These are phyloP conservation scores for Leishmania tarentolae DNA, from an alignment of 208 protist species.

Conservation along the genomic window DNA sequence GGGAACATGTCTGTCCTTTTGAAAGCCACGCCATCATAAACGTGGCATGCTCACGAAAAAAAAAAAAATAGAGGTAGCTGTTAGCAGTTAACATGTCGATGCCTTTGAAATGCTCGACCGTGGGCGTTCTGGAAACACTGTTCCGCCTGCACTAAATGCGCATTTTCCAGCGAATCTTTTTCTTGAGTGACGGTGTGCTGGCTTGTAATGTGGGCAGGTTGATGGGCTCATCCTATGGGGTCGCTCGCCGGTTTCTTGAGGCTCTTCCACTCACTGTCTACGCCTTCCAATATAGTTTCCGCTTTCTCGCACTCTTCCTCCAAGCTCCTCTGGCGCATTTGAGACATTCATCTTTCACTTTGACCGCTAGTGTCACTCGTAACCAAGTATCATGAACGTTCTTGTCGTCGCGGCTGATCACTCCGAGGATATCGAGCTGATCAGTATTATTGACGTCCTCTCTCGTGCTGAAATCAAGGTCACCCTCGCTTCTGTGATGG, in stretches of 20 bases:
- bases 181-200: background rate
- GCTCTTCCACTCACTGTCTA: constrained; percentile 4
- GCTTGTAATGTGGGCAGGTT: background rate
- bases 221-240: background rate
- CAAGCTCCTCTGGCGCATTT: background rate
- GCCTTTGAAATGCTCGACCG: background rate
- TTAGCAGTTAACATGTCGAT: background rate
- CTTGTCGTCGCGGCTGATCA: constrained; percentile 84
- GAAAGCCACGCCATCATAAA: constrained; percentile 1
- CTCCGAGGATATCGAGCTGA: constrained; percentile 89
- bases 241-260: constrained; percentile 11
- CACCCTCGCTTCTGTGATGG: constrained; percentile 80
- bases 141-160: background rate
- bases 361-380: background rate
- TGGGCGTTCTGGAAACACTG: background rate
- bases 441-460: constrained; percentile 85
- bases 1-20: constrained; percentile 75
- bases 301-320: background rate
- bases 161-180: background rate
- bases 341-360: background rate
- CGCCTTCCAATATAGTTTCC: constrained; percentile 18
- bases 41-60: background rate
- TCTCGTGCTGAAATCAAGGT: constrained; percentile 68
- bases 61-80: background rate
- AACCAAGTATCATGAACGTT: constrained; percentile 46